Evolutionary conservation across 2,329 filamentous ascomycete species (phyloP), one percentile per base, ranked within the genome.

Genomic region (Dichotomopilus funicola): DNA sequence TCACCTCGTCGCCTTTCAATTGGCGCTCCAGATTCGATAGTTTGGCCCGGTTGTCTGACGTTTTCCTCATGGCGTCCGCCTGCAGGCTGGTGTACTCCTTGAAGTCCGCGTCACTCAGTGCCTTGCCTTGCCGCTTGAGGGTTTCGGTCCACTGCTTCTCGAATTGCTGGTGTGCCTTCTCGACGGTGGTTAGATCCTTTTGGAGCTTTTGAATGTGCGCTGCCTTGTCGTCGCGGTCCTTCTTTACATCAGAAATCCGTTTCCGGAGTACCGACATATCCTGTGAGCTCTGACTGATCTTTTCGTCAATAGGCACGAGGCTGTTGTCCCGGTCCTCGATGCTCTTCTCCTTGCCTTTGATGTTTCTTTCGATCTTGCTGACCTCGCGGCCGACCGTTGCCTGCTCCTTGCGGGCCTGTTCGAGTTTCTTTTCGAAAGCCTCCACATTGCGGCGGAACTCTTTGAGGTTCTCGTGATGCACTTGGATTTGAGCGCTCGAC

Each of bases 391-490:
- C 83, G 35, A 89, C 86, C 56, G 87, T 82, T 3, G 86, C 81
- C 65, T 97, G 90, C n/a, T 92, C 88, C 63, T 85, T 86, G 62
- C 89, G 87, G 12, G 92, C 91, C 34, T 85, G 81, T 52, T 96
- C 89, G 4, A 97, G 81, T 56, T 81, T 83, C 61, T 81, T 81
- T 65, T 96, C 88, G 63, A 89, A 95, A 54, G 88, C 85, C 65
- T 95, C 88, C 19, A 96, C 86, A 38, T 89, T 91, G 48, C 94
- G 88, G 51, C 88, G 86, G 68, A 91, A 88, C 70, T 97, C 92
- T 69, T 95, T 95, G 19, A 99, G 78, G 64, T 97, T 91, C 67
- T 96, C 90, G 66, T 97, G 91, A 65, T 96, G 91, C 64, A 89
- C 90, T 65, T 92, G 87, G 56, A 99, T 99, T 65, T 94, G 86